Base-by-base conservation (phyloP, 805 yeast species). In the Schizosaccharomyces osmophilus region DNA sequence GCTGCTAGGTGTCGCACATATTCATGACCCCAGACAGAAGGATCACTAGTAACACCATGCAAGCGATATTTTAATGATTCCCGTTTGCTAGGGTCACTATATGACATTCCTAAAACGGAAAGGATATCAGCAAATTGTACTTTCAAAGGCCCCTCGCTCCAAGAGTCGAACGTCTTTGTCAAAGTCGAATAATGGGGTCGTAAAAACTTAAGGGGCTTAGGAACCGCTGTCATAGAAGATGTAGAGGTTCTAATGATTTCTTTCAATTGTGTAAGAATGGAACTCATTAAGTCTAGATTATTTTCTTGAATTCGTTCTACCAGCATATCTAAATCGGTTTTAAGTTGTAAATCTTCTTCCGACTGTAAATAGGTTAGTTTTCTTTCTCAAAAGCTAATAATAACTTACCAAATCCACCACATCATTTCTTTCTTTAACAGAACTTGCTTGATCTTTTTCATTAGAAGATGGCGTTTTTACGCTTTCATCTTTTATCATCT, bases 221-320 rank as follows among this genome's bases (percentile, higher is more conserved):
- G 99, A 61, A 93, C 98, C 2, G 99, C 99, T 1, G 98, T 93
- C 97, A 93, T 93, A 8, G 97, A 89, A 48, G 96, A 86, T 2
- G 99, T 93, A 13, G 97, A 85, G 62, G 93, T 94, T 66, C 87
- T 81, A 68, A 93, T 89, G 67, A 81, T 81, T 59, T 77, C 79
- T 69, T 87, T 88, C 71, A 93, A 78, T 61, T 82, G 77, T 54
- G 77, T 77, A 66, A 93, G 77, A n/a, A 87, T 78, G 13, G 80
- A 73, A 43, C 73, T 73, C 69, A 86, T 85, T 24, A 80, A 73
- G 22, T 73, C 70, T 6, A 67, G 59, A 59, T 75, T 68, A 26
- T 70, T 61, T 64, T 75, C 77, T 67, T 67, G 57, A 29, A 61
- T 75, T 61, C 87, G 79, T 71, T 87, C 94, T 11, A 88, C 97